Evolutionary conservation across 768 basidiomycete genomes (phyloP).

Genomic region (Boletus barrowsii): DNA sequence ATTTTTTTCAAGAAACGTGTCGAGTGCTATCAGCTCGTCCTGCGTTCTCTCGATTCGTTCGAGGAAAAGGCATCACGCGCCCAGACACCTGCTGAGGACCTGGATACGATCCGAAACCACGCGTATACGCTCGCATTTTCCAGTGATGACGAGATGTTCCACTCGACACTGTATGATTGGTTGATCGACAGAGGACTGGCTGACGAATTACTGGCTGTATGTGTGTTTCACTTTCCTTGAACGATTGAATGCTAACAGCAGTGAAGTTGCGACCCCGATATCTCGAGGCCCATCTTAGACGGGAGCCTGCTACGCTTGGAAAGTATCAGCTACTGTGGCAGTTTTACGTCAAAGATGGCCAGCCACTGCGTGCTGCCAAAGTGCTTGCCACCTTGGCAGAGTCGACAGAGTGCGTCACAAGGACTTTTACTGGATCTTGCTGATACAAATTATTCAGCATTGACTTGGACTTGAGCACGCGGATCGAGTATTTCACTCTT

Average conservation of each 20-base stretch:
- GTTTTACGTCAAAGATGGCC: constrained; percentile 90
- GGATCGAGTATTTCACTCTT: constrained; percentile 89
- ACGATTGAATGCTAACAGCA: constrained; percentile 9
- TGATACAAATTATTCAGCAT: constrained; percentile 43
- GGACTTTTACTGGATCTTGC: not conserved
- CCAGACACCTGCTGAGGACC: constrained; percentile 43
- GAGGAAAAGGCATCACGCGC: constrained; percentile 56
- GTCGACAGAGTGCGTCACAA: constrained; percentile 62
- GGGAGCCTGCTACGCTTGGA: constrained; percentile 74
- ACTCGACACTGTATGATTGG: constrained; percentile 95
- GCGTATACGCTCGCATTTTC: constrained; percentile 86
- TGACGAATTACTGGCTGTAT: constrained; percentile 87
- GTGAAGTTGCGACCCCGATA: constrained; percentile 78
- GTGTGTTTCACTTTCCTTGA: constrained; percentile 18
- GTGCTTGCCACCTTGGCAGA: constrained; percentile 82
- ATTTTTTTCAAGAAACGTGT: constrained; percentile 58
- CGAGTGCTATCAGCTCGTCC: constrained; percentile 77
- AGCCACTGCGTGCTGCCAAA: constrained; percentile 84
- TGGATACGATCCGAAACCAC: constrained; percentile 72
- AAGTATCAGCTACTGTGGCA: constrained; percentile 94
- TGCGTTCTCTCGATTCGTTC: constrained; percentile 78
- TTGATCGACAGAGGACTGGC: constrained; percentile 73
- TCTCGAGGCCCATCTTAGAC: constrained; percentile 82
- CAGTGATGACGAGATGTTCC: constrained; percentile 89
- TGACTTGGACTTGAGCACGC: constrained; percentile 61